Conservation (phyloP, 495 filamentous ascomycete genomes). For the Penicillium lagena region DNA sequence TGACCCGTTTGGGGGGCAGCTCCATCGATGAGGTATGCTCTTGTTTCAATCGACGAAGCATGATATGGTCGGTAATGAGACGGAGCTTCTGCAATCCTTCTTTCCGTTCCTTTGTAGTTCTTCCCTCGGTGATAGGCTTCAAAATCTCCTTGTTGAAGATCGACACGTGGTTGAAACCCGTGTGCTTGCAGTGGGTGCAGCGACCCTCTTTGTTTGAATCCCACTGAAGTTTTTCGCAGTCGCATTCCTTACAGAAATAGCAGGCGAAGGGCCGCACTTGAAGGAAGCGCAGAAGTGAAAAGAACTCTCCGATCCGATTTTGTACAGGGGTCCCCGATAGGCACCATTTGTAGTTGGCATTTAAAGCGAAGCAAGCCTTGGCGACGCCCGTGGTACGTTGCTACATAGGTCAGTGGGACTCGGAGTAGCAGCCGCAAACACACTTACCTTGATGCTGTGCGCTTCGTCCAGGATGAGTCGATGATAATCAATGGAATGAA, state of each 20-base stretch:
- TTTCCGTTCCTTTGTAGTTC: conserved; percentile 45
- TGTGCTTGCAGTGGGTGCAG: conserved; percentile 60
- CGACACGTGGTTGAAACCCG: conserved; percentile 80
- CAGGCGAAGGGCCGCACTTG: conserved; percentile 81
- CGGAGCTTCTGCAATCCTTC: conserved; percentile 74
- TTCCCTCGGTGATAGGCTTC: conserved; percentile 64
- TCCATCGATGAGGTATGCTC: conserved; percentile 92
- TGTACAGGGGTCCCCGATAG: conserved; percentile 91
- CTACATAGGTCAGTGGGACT: conserved; percentile 27
- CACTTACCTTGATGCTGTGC: conserved; percentile 78
- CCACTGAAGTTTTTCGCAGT: conserved; percentile 81
- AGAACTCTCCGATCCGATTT: conserved; percentile 96
- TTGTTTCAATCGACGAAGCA: conserved; percentile 87
- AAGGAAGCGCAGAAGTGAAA: conserved; percentile 87
- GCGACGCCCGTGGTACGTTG: conserved; percentile 79
- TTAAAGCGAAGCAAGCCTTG: conserved; percentile 87
- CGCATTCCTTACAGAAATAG: conserved; percentile 84
- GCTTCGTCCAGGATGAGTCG: conserved; percentile 93
- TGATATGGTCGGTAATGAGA: conserved; percentile 80
- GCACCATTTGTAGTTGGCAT: conserved; percentile 87
- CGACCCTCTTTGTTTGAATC: conserved; percentile 57
- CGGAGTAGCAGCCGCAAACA: not conserved
- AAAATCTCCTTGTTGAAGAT: conserved; percentile 95
- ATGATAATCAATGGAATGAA: conserved; percentile 84
- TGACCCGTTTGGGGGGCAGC: conserved; percentile 87